phyloP scores from a whole-genome alignment of 2,329 filamentous ascomycete genomes.

The Phaeosphaeriaceae sp. region DNA sequence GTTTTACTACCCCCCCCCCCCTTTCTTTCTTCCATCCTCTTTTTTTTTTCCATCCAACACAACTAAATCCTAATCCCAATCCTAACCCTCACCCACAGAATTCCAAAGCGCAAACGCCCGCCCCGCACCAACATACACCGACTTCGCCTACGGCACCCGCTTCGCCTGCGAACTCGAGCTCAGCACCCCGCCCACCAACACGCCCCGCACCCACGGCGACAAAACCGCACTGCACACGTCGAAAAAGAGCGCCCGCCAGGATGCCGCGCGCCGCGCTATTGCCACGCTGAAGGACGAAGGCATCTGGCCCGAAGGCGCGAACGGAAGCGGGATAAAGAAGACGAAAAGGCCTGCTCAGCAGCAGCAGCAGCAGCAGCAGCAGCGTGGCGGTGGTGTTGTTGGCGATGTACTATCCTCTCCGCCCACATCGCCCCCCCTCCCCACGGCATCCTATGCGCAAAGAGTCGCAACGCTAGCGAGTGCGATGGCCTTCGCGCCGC shows the following conservation, averaged over 20 bases:
- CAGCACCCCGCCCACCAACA: background rate
- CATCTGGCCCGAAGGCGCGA: constrained; percentile 32
- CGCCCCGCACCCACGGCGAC: constrained; percentile 43
- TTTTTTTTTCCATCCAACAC: too few relatives aligned
- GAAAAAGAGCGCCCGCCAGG: constrained; percentile 52
- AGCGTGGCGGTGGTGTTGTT: too few relatives aligned
- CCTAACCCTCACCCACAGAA: too few relatives aligned
- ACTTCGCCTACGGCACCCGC: constrained; percentile 40
- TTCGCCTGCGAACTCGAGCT: constrained; percentile 34
- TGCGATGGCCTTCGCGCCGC: constrained; percentile 25
- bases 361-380: too few relatives aligned
- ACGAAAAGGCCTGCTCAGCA: constrained; percentile 26
- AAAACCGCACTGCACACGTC: constrained; percentile 37
- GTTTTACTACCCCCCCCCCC: constrained; percentile 21
- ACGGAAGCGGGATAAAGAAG: constrained; percentile 41
- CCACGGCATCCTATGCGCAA: constrained; percentile 1
- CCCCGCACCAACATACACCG: constrained; percentile 45
- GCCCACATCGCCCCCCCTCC: background rate
- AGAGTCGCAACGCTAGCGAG: too few relatives aligned
- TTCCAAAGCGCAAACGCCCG: constrained; percentile 34
- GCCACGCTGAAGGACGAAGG: constrained; percentile 48
- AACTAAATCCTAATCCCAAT: too few relatives aligned
- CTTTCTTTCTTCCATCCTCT: too few relatives aligned
- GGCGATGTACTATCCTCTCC: too few relatives aligned
- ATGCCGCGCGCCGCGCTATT: constrained; percentile 51